phyloP scores from a whole-genome alignment of 768 basidiomycete species.

The Mycena albidolilacea region DNA sequence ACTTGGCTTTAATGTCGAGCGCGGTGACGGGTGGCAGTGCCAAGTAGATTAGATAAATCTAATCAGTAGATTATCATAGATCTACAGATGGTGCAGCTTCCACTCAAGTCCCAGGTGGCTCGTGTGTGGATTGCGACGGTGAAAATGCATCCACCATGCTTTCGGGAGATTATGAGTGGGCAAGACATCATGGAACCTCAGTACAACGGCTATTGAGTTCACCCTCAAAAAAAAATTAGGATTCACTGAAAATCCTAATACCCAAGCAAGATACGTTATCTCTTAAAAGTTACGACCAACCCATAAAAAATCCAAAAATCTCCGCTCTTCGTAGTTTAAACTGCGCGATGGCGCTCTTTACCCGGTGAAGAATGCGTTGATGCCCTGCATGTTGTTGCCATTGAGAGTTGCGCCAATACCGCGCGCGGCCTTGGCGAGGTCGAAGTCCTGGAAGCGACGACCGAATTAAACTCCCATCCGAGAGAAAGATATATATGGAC shows the following conservation, averaged over 20 bases:
- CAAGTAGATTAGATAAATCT: too few relatives aligned
- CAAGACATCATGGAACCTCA: not conserved
- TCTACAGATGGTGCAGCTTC: too few relatives aligned
- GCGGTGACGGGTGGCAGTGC: too few relatives aligned
- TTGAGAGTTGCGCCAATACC: constrained; percentile 29
- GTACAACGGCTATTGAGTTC: not conserved
- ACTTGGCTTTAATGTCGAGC: too few relatives aligned
- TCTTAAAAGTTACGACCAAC: not conserved
- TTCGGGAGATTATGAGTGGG: too few relatives aligned
- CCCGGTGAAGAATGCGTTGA: constrained; percentile 38
- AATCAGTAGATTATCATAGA: too few relatives aligned
- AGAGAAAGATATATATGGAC: not conserved
- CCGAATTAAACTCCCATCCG: not conserved
- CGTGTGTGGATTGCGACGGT: too few relatives aligned
- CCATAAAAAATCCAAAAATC: not conserved
- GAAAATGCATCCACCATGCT: too few relatives aligned
- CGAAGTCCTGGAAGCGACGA: constrained; percentile 21
- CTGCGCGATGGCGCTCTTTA: constrained; percentile 1
- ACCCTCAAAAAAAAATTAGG: not conserved
- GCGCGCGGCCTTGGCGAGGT: constrained; percentile 33
- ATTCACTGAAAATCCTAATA: not conserved
- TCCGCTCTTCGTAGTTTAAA: not conserved
- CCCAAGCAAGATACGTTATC: not conserved
- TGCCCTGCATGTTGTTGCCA: constrained; percentile 33
- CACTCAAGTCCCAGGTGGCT: too few relatives aligned